Percentiles rank a stretch among this genome's conserved stretches.
Conservation (phyloP, 257 asterid species). For the Prunella vulgaris region DNA sequence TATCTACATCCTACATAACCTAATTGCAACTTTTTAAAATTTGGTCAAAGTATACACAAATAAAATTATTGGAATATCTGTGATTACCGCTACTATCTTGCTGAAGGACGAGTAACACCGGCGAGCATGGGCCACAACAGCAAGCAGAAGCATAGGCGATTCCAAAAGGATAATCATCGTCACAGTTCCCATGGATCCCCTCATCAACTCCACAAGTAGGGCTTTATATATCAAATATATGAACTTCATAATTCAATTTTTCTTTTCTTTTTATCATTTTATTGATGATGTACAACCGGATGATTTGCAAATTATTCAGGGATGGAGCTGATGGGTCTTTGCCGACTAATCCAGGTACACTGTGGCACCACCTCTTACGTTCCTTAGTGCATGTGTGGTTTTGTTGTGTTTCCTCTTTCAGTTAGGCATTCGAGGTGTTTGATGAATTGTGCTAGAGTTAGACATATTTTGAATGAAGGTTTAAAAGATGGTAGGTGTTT, state of each 20-base stretch:
- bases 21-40: no score
- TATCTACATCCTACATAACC: no score
- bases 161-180: constrained; percentile 46
- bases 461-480: not conserved
- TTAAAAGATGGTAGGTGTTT: no score
- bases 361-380: not conserved
- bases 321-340: constrained; percentile 54
- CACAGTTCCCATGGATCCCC: constrained; percentile 41
- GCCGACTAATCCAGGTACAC: constrained; percentile 60
- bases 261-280: not conserved
- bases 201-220: constrained; percentile 37
- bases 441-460: constrained; percentile 28
- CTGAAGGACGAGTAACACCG: not conserved
- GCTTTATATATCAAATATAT: not conserved
- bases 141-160: constrained; percentile 76
- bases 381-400: not conserved
- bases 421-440: constrained; percentile 29
- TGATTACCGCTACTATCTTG: not conserved
- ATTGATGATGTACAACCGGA: not conserved
- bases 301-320: constrained; percentile 33
- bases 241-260: not conserved
- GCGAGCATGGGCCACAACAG: constrained; percentile 60
- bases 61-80: no score
- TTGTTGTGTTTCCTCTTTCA: not conserved
- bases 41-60: not conserved